Evolutionary conservation across 495 filamentous ascomycete genomes (phyloP).

Genomic region (Hypomontagnella monticulosa): DNA sequence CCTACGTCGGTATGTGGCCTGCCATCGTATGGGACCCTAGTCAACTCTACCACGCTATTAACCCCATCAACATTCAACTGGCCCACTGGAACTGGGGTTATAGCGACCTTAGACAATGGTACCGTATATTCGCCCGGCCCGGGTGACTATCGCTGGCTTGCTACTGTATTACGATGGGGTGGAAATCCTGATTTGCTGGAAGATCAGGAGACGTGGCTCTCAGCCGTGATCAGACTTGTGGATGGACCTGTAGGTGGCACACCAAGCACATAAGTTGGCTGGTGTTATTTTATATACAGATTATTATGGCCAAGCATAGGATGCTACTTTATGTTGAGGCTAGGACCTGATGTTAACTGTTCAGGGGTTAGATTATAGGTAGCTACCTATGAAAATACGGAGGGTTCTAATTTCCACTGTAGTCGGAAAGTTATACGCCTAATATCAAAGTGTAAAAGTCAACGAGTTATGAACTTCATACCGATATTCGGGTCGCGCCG

Average conservation of each 20-base stretch:
- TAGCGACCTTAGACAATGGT: slow-evolving; percentile 15
- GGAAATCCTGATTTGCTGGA: slow-evolving; percentile 18
- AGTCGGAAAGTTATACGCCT: too few species aligned
- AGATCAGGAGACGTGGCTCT: slow-evolving; percentile 42
- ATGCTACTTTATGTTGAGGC: neutral
- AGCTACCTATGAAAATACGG: too few species aligned
- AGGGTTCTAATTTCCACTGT: too few species aligned
- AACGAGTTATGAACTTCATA: too few species aligned
- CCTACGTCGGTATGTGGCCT: slow-evolving; percentile 15
- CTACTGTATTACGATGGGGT: slow-evolving; percentile 39
- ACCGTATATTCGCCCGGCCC: slow-evolving; percentile 22
- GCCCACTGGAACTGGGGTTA: slow-evolving; percentile 21
- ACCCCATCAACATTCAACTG: slow-evolving; percentile 34
- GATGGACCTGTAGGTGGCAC: slow-evolving; percentile 25
- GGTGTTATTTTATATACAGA: too few species aligned
- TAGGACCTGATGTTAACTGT: too few species aligned
- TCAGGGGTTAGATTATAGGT: too few species aligned
- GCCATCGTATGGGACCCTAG: slow-evolving; percentile 31
- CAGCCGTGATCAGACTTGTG: slow-evolving; percentile 33
- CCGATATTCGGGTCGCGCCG: too few species aligned
- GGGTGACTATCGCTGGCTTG: slow-evolving; percentile 40
- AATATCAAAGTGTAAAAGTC: too few species aligned
- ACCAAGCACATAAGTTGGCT: neutral
- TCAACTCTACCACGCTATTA: slow-evolving; percentile 18
- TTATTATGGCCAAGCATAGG: neutral